Evolutionary conservation across 2,329 filamentous ascomycete species (phyloP).

Genomic region (Endocalyx cinctus): DNA sequence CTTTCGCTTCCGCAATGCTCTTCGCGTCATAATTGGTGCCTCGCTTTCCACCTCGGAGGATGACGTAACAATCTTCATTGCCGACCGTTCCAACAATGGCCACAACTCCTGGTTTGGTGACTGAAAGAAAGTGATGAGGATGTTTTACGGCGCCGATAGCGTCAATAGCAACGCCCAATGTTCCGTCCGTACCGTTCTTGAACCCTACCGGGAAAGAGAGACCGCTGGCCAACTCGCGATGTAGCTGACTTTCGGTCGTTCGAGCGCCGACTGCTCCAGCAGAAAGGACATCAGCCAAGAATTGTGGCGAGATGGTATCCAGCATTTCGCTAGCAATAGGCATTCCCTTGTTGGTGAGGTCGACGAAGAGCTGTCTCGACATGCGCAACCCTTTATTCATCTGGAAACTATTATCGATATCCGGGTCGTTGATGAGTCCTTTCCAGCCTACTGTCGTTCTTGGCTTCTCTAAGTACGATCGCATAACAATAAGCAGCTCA

Average conservation of each 20-base stretch:
- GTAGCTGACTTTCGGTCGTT: slow-evolving; percentile 92
- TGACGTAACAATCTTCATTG: slow-evolving; percentile 96
- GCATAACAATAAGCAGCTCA: slow-evolving; percentile 93
- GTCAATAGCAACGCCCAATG: slow-evolving; percentile 84
- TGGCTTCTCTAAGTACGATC: slow-evolving; percentile 97
- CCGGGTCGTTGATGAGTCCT: slow-evolving; percentile 95
- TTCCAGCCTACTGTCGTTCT: slow-evolving; percentile 98
- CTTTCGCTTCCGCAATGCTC: slow-evolving; percentile 80
- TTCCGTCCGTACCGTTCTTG: slow-evolving; percentile 98
- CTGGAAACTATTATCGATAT: slow-evolving; percentile 97
- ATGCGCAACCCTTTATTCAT: slow-evolving; percentile 95
- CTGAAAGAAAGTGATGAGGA: slow-evolving; percentile 93
- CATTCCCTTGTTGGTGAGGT: slow-evolving; percentile 88
- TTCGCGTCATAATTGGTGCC: slow-evolving; percentile 90
- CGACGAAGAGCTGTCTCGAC: slow-evolving; percentile 85
- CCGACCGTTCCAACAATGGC: slow-evolving; percentile 92
- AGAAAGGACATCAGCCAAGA: slow-evolving; percentile 85
- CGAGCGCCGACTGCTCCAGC: slow-evolving; percentile 93
- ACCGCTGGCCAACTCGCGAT: slow-evolving; percentile 89
- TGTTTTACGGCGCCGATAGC: slow-evolving; percentile 90
- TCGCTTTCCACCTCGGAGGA: slow-evolving; percentile 85
- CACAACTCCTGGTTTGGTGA: slow-evolving; percentile 93
- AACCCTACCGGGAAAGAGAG: slow-evolving; percentile 97
- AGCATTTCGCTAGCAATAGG: slow-evolving; percentile 97
- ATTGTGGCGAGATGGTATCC: slow-evolving; percentile 96